These are phyloP conservation scores for Candida pseudoglaebosa DNA, from an alignment of 805 yeast genomes.

Conservation along the genomic window DNA sequence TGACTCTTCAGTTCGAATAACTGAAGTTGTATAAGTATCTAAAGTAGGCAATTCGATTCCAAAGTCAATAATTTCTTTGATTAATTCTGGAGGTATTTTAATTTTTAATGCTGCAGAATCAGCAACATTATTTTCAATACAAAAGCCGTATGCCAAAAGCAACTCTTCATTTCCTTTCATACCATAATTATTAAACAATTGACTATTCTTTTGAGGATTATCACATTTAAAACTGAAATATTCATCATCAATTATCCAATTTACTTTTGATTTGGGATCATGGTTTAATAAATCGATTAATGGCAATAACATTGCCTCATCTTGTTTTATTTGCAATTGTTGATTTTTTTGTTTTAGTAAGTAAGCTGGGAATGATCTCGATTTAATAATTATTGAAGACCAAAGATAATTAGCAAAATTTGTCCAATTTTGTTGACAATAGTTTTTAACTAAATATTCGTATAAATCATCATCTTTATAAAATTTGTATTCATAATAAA, in stretches of 20 bases:
- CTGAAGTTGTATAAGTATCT: constrained; percentile 38
- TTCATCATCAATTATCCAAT: constrained; percentile 46
- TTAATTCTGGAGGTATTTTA: constrained; percentile 40
- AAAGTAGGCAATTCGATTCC: constrained; percentile 38
- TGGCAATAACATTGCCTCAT: constrained; percentile 71
- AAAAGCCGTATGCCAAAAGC: constrained; percentile 79
- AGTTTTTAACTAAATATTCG: constrained; percentile 20
- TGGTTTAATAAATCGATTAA: constrained; percentile 79
- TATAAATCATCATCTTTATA: constrained; percentile 33
- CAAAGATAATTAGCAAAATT: constrained; percentile 68
- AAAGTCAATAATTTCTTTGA: constrained; percentile 26
- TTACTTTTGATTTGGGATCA: constrained; percentile 52
- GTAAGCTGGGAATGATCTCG: constrained; percentile 79
- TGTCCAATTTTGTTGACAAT: constrained; percentile 47
- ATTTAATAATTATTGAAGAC: constrained; percentile 66
- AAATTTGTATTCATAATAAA: constrained; percentile 40
- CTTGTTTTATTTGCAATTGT: constrained; percentile 18
- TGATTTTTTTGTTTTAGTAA: constrained; percentile 38
- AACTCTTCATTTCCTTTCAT: constrained; percentile 83
- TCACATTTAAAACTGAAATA: constrained; percentile 43
- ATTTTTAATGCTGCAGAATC: constrained; percentile 61
- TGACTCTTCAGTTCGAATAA: constrained; percentile 10
- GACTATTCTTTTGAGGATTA: constrained; percentile 32
- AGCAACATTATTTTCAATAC: constrained; percentile 50
- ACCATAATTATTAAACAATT: constrained; percentile 81